Evolutionary conservation across 169 alveolate species (phyloP).

Genomic region (Cryptosporidium ubiquitum): DNA sequence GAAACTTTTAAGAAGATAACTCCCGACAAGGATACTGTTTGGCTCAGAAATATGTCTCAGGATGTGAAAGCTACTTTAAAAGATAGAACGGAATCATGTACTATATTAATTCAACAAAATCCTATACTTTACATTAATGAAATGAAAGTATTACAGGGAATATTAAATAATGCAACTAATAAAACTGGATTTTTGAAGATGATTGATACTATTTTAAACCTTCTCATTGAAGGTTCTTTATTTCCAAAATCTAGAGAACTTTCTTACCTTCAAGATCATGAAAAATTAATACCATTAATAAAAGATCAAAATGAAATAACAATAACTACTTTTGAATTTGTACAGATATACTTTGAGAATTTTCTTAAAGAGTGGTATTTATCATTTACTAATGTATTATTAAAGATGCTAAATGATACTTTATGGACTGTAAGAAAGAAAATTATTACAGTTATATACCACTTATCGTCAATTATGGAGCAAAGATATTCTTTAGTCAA

Average conservation of each 20-base stretch:
- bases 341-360: conserved; percentile 51
- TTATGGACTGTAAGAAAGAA: conserved; percentile 58
- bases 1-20: not conserved
- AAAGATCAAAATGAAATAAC: not conserved
- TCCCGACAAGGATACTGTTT: conserved; percentile 38
- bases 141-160: conserved; percentile 1
- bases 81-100: conserved; percentile 58
- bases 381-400: conserved; percentile 13
- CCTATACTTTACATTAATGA: conserved; percentile 13
- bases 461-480: conserved; percentile 16
- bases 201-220: conserved; percentile 24
- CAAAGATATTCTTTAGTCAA: conserved; percentile 30
- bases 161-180: not conserved
- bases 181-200: conserved; percentile 56
- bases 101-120: conserved; percentile 41
- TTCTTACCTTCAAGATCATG: not conserved
- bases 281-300: not conserved
- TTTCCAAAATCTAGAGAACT: conserved; percentile 38
- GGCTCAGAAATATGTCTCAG: conserved; percentile 41
- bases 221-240: not conserved
- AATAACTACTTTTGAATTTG: conserved; percentile 35
- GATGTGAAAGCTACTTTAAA: conserved; percentile 37
- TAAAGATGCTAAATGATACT: conserved; percentile 46
- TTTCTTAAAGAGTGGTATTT: conserved; percentile 48
- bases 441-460: conserved; percentile 26